These are phyloP conservation scores for Rhizopus stolonifer DNA, from an alignment of 371 early-diverging fungal species.

Conservation along the genomic window DNA sequence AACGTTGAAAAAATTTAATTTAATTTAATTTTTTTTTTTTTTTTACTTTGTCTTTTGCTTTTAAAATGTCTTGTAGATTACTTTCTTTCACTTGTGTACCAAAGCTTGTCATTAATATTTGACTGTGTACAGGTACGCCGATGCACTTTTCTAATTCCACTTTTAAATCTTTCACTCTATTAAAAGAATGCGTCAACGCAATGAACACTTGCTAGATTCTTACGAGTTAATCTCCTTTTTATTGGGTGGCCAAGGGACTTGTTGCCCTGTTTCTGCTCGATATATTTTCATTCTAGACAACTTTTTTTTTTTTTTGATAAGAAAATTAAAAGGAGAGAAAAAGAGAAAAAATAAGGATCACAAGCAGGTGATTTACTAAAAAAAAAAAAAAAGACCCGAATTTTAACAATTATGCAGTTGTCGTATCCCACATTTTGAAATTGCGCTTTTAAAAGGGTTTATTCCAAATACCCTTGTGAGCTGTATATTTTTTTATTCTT, in stretches of 20 bases:
- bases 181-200: not conserved
- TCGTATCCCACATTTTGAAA: no score
- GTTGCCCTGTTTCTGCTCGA: constrained; percentile 64
- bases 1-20: no score
- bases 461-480: no score
- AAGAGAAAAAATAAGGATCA: not conserved
- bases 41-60: constrained; percentile 54
- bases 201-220: constrained; percentile 7
- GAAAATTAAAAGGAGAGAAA: not conserved
- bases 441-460: no score
- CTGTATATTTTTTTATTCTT: not conserved
- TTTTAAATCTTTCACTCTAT: constrained; percentile 46
- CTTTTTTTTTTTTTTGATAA: not conserved
- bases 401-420: no score
- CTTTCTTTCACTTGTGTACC: constrained; percentile 56
- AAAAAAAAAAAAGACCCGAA: no score
- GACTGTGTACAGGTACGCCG: constrained; percentile 48
- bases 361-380: no score
- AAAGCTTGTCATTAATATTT: constrained; percentile 64
- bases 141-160: constrained; percentile 46
- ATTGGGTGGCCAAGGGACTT: constrained; percentile 32
- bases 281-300: constrained; percentile 53
- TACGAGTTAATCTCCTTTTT: constrained; percentile 23
- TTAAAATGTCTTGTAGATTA: constrained; percentile 48
- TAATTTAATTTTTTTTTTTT: no score